Base-by-base conservation (phyloP, 768 basidiomycete species). In the Leccinellum luteum region DNA sequence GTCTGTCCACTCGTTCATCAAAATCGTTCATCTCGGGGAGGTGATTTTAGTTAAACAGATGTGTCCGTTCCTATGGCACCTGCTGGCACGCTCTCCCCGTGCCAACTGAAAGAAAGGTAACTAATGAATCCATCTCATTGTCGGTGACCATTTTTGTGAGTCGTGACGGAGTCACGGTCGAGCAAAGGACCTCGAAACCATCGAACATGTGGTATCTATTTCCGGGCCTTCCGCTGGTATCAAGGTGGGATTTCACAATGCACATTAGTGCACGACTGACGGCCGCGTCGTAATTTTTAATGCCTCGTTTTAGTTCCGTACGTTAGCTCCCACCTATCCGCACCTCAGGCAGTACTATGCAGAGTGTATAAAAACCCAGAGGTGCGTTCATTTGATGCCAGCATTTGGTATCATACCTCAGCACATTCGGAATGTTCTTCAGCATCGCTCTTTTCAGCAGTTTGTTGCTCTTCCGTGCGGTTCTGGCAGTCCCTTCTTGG, bases 361-460 rank as follows among this genome's bases (percentile, higher is more conserved):
- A 45, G 4, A 27, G 27, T 15, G n/a, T 21, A 59, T 41, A 59
- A 59, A 31, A 45, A 1, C 30, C 27, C 23, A 32, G 23, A 25
- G n/a, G 19, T 43, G 3, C 19, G 30, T 48, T 23, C 14, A 2
- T 15, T 45, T 25, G 44, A 45, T 15, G 23, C 23, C 44, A 45
- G 7, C 13, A 9, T 25, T 23, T 25, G 23, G 44, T 25, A 14
- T 25, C 13, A 3, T 45, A 15, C 44, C 44, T 45, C 27, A 28
- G 47, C 8, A 15, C 30, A 44, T 19, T 44, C 31, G 28, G 6
- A 21, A 62, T 62, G 52, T n/a, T 54, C 9, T 57, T 44, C 35
- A 51, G 30, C n/a, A 4, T 25, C 5, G 32, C 34, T 8, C 38
- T 62, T 19, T 28, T 28, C 44, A 19, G 54, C n/a, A 14, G 14